Evolutionary conservation across 768 basidiomycete genomes (phyloP).

Genomic region (Chalciporus piperatus): DNA sequence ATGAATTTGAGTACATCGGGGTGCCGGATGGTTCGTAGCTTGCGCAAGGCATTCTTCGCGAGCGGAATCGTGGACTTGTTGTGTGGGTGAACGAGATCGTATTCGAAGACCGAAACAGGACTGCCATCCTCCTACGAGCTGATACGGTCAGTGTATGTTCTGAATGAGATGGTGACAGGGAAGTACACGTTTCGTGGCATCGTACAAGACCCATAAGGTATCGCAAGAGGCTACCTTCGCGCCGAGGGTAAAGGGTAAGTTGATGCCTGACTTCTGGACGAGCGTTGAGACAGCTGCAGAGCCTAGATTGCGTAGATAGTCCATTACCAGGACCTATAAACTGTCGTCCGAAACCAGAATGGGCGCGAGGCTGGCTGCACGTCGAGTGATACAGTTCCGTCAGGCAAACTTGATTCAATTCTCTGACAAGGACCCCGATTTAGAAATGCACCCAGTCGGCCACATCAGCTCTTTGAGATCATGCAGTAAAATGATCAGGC

Average conservation of each 20-base stretch:
- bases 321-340: conserved; percentile 46
- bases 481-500: no score
- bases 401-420: no score
- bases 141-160: conserved; percentile 15
- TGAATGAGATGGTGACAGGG: conserved; percentile 1
- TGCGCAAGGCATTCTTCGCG: conserved; percentile 87
- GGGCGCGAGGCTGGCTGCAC: background rate
- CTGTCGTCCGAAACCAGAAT: background rate
- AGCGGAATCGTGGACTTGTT: conserved; percentile 64
- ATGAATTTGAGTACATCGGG: conserved; percentile 96
- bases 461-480: no score
- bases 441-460: no score
- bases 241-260: conserved; percentile 84
- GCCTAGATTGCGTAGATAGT: conserved; percentile 77
- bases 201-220: conserved; percentile 81
- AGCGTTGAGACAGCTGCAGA: conserved; percentile 85
- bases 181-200: conserved; percentile 82
- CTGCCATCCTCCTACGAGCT: conserved; percentile 77
- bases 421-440: no score
- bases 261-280: conserved; percentile 91
- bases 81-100: conserved; percentile 65
- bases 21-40: conserved; percentile 87
- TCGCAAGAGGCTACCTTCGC: conserved; percentile 64
- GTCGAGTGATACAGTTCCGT: background rate
- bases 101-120: conserved; percentile 88